Percentiles rank a stretch among this genome's conserved stretches.
Conservation (phyloP, 768 basidiomycete species). For the Agrocybe praecox region DNA sequence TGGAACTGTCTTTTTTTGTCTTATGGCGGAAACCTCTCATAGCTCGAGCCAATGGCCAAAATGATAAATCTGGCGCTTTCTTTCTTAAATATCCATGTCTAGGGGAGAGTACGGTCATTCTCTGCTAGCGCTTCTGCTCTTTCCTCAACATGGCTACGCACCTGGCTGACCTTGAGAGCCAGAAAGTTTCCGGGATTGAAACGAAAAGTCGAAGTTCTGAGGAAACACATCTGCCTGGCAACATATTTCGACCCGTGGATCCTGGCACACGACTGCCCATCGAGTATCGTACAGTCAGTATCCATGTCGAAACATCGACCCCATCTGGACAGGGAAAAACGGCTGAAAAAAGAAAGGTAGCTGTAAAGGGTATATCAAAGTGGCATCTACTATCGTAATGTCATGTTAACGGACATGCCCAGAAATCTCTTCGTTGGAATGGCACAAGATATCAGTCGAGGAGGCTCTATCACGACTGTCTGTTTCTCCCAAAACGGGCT, state of each 20-base stretch:
- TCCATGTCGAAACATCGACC: slow-evolving; percentile 24
- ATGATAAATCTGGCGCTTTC: slow-evolving; percentile 5
- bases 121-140: not conserved
- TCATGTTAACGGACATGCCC: not conserved
- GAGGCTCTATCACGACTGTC: slow-evolving; percentile 46
- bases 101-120: not conserved
- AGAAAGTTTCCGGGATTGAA: slow-evolving; percentile 8
- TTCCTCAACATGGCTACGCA: slow-evolving; percentile 7
- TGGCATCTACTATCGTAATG: not conserved
- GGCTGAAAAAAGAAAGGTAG: slow-evolving; percentile 17
- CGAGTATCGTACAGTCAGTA: slow-evolving; percentile 28
- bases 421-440: slow-evolving; percentile 47
- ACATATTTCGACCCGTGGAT: slow-evolving; percentile 2
- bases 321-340: slow-evolving; percentile 11
- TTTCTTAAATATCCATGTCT: not conserved
- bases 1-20: not conserved
- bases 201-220: not conserved
- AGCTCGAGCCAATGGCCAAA: slow-evolving; percentile 19
- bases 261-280: slow-evolving; percentile 20
- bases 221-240: not conserved
- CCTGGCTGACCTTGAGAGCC: slow-evolving; percentile 19
- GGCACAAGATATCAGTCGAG: slow-evolving; percentile 44
- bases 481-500: slow-evolving; percentile 45
- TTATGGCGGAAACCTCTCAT: slow-evolving; percentile 15
- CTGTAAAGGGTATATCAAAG: slow-evolving; percentile 21